Conservation (phyloP, 768 basidiomycete genomes). For the Kwoniella dendrophila region DNA sequence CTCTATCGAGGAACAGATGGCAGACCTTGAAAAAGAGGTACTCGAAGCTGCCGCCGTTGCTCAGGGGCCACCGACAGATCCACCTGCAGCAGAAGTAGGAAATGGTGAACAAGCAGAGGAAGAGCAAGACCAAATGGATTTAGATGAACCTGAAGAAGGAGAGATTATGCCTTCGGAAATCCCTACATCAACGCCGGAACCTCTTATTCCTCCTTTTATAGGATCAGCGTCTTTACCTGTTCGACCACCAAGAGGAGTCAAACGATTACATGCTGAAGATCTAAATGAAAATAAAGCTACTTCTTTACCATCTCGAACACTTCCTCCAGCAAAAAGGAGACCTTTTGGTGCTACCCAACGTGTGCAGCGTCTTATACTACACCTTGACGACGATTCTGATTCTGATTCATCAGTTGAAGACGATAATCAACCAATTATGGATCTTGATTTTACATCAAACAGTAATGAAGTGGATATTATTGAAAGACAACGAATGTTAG, state of each 20-base stretch:
- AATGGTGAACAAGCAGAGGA: constrained; percentile 8
- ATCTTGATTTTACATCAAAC: too few species aligned
- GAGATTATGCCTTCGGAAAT: constrained; percentile 29
- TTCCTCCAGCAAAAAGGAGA: constrained; percentile 21
- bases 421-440: too few species aligned
- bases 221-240: neutral
- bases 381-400: constrained; percentile 39
- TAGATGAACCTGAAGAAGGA: constrained; percentile 43
- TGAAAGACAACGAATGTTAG: constrained; percentile 29
- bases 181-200: constrained; percentile 5
- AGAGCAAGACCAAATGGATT: constrained; percentile 27
- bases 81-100: constrained; percentile 1
- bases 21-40: constrained; percentile 41
- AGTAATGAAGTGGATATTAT: constrained; percentile 8
- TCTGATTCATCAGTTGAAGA: constrained; percentile 27
- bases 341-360: constrained; percentile 32
- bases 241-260: constrained; percentile 29
- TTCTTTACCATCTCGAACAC: constrained; percentile 22
- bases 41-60: constrained; percentile 10
- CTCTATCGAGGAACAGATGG: constrained; percentile 42
- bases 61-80: neutral
- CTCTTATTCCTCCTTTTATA: constrained; percentile 4
- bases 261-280: constrained; percentile 43
- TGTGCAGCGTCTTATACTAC: constrained; percentile 31
- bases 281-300: constrained; percentile 35